Evolutionary conservation across 768 basidiomycete genomes (phyloP), one percentile per base, ranked within the genome.

Genomic region (Termitomyces titanicus): DNA sequence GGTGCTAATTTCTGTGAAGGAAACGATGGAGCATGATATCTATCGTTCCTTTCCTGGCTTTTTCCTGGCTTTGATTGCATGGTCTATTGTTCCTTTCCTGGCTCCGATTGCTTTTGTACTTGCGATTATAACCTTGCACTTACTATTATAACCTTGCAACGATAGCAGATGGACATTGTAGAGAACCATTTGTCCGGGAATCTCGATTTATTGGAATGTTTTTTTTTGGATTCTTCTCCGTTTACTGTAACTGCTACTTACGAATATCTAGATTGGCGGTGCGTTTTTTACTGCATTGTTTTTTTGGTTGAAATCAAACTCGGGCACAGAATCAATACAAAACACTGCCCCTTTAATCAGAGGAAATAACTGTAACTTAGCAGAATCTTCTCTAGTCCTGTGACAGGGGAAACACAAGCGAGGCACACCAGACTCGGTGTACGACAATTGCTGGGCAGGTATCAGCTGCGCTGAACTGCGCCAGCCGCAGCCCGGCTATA

Each of bases 11-110:
- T 18, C 31, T 31, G 33, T 8, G 15, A 38, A 61, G 59, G 59
- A 22, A 57, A 61, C 13, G 56, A 61, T 31, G 59, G 59, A 27
- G 56, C 59, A 61, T 61, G 47, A 60, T 42, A 29, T 7, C 39
- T 24, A 13, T 54, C 25, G 18, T 54, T 54, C 15, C 11, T 37
- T n/a, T 49, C n/a, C n/a, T n/a, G n/a, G n/a, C n/a, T n/a, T n/a
- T n/a, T n/a, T n/a, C 15, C 34, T 45, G 31, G 11, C 12, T 13
- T 25, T 1, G 33, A 24, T 29, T 9, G 8, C n/a, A n/a, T n/a
- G n/a, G n/a, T 46, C 38, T 22, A 12, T 54, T 33, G n/a, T 53
- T 53, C 15, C 11, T 38, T n/a, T 49, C 15, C 34, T 45, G 31
- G 11, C 12, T 13, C 18, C 1, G 34, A 25, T 31, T 10, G 9